Conservation (phyloP, 2,329 filamentous ascomycete genomes). For the Rhynchosporium graminicola region DNA sequence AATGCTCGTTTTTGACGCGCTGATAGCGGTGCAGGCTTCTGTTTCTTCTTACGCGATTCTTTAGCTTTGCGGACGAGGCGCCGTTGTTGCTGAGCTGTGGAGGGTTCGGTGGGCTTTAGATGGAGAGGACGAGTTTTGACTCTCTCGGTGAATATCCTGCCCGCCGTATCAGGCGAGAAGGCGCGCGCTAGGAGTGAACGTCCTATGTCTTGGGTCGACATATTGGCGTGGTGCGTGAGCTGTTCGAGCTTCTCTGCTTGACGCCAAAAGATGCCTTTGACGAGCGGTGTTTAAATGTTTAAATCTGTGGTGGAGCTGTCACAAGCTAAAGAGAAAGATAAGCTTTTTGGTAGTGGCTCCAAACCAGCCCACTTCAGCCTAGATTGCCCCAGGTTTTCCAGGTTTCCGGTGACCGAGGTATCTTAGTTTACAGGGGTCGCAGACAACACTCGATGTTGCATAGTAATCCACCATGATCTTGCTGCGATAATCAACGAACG, state of each 20-base stretch:
- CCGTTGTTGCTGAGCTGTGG: slow-evolving; percentile 36
- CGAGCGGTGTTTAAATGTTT: background rate
- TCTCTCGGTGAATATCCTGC: slow-evolving; percentile 76
- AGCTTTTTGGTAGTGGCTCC: slow-evolving; percentile 3
- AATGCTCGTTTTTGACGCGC: slow-evolving; percentile 74
- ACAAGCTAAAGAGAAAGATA: slow-evolving; percentile 24
- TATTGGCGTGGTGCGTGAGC: slow-evolving; percentile 15
- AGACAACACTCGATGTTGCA: slow-evolving; percentile 19
- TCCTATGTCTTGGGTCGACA: slow-evolving; percentile 43
- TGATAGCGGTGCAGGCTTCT: slow-evolving; percentile 69
- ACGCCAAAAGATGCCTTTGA: background rate
- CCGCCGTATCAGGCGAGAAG: slow-evolving; percentile 72
- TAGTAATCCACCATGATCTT: slow-evolving; percentile 20
- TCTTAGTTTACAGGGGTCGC: slow-evolving; percentile 6
- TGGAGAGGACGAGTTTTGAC: slow-evolving; percentile 80
- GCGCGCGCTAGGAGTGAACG: slow-evolving; percentile 72
- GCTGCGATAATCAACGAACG: slow-evolving; percentile 19
- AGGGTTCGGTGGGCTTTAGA: slow-evolving; percentile 74
- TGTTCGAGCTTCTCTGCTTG: background rate
- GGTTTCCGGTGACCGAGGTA: slow-evolving; percentile 2
- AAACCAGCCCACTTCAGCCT: slow-evolving; percentile 7
- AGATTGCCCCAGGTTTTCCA: slow-evolving; percentile 21
- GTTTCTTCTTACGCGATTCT: slow-evolving; percentile 47
- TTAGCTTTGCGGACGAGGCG: slow-evolving; percentile 38
- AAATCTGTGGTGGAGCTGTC: slow-evolving; percentile 19